Conservation (phyloP, 805 yeast genomes). For the Nakazawaea wyomingensis region DNA sequence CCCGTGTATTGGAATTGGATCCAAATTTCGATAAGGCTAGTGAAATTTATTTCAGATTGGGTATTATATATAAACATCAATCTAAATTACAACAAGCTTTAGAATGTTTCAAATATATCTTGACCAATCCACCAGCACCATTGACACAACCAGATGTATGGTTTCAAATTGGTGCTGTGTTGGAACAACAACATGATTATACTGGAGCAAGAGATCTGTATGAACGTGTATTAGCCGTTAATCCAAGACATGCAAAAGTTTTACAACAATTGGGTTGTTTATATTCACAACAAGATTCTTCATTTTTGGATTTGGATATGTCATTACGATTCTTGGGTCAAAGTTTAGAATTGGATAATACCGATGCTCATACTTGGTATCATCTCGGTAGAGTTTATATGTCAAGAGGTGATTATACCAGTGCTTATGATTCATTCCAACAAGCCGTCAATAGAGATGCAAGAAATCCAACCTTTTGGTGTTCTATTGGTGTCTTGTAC, state of each 20-base stretch:
- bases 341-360: constrained; percentile 81
- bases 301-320: constrained; percentile 74
- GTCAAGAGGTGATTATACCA: constrained; percentile 91
- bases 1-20: constrained; percentile 90
- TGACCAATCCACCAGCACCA: constrained; percentile 91
- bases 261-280: constrained; percentile 94
- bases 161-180: constrained; percentile 96
- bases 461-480: constrained; percentile 97
- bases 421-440: constrained; percentile 97
- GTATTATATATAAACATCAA: constrained; percentile 95
- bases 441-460: constrained; percentile 97
- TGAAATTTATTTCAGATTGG: constrained; percentile 93
- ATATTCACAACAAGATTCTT: constrained; percentile 68
- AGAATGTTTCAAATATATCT: constrained; percentile 91
- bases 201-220: constrained; percentile 92
- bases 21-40: constrained; percentile 94
- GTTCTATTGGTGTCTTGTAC: constrained; percentile 90
- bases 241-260: constrained; percentile 94
- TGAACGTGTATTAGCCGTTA: constrained; percentile 82
- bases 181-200: constrained; percentile 91
- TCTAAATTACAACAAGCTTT: constrained; percentile 79
- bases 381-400: constrained; percentile 94
- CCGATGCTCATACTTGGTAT: constrained; percentile 97
- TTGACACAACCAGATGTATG: constrained; percentile 95
- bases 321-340: constrained; percentile 81